phyloP scores from a whole-genome alignment of 208 protist species.

The Crithidia acanthocephali region DNA sequence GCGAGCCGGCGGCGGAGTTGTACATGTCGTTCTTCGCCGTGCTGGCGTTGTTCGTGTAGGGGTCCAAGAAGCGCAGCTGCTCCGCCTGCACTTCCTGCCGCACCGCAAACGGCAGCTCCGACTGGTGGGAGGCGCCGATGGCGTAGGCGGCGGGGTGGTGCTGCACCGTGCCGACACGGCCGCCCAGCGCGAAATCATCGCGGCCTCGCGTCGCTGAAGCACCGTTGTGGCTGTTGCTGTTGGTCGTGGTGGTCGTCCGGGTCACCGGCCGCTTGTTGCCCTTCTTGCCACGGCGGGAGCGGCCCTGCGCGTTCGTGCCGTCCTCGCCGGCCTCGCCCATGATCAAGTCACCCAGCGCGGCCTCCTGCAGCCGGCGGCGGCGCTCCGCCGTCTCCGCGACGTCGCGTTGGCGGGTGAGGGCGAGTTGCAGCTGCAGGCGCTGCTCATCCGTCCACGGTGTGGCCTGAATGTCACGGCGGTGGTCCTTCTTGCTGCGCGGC shows the following conservation, averaged over 20 bases:
- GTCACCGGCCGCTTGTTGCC: background rate
- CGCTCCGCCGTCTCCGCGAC: constrained; percentile 71
- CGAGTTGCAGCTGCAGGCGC: constrained; percentile 88
- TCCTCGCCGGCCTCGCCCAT: constrained; percentile 14
- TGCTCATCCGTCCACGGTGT: constrained; percentile 88
- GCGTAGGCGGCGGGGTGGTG: constrained; percentile 70
- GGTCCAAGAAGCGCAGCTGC: constrained; percentile 72
- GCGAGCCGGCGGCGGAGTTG: constrained; percentile 10
- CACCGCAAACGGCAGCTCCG: constrained; percentile 63
- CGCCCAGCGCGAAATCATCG: constrained; percentile 81
- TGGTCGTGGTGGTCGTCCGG: background rate
- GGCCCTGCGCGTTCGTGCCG: background rate
- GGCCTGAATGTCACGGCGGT: constrained; percentile 33
- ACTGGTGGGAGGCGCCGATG: constrained; percentile 66
- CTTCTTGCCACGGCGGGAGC: background rate
- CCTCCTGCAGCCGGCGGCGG: constrained; percentile 44
- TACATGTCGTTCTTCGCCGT: constrained; percentile 41
- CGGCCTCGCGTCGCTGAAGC: constrained; percentile 3
- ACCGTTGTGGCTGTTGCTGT: background rate
- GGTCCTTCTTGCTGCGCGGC: constrained; percentile 15
- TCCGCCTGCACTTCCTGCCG: constrained; percentile 76
- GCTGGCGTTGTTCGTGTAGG: constrained; percentile 50
- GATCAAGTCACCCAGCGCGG: constrained; percentile 34
- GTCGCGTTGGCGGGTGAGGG: constrained; percentile 78
- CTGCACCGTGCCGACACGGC: constrained; percentile 74